A percentile compares a stretch with the other conserved stretches of the same genome.
These are phyloP conservation scores for Rusavskia elegans DNA, from an alignment of 495 filamentous ascomycete genomes.

Conservation along the genomic window DNA sequence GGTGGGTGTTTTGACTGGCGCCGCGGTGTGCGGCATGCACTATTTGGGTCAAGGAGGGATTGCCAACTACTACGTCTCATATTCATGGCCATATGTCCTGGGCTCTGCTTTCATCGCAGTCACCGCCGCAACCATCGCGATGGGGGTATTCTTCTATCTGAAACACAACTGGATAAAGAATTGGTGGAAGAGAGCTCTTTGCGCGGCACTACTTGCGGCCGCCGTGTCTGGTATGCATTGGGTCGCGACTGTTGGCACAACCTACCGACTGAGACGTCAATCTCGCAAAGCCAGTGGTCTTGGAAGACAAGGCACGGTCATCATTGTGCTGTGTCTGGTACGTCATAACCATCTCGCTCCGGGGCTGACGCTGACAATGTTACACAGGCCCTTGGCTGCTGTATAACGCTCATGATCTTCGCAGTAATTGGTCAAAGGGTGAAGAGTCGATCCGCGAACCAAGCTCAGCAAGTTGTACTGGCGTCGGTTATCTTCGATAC, in stretches of 20 bases:
- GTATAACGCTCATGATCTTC: slow-evolving; percentile 37
- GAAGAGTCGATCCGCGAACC: slow-evolving; percentile 37
- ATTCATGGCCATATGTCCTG: slow-evolving; percentile 39
- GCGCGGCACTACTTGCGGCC: slow-evolving; percentile 48
- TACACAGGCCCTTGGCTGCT: slow-evolving; percentile 41
- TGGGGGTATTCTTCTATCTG: slow-evolving; percentile 64
- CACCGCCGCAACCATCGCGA: slow-evolving; percentile 46
- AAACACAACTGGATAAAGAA: slow-evolving; percentile 61
- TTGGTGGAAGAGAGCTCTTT: slow-evolving; percentile 56
- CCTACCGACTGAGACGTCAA: slow-evolving; percentile 29
- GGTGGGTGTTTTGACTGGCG: slow-evolving; percentile 52
- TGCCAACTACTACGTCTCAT: slow-evolving; percentile 52
- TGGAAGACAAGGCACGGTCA: slow-evolving; percentile 41
- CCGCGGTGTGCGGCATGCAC: slow-evolving; percentile 75
- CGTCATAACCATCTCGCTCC: slow-evolving; percentile 6
- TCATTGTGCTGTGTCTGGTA: slow-evolving; percentile 51
- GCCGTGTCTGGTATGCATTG: slow-evolving; percentile 84
- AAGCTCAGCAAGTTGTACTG: slow-evolving; percentile 65
- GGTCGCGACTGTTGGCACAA: slow-evolving; percentile 58
- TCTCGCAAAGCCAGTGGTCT: slow-evolving; percentile 18
- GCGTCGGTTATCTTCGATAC: slow-evolving; percentile 63
- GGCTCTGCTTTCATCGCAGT: slow-evolving; percentile 59
- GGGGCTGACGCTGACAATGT: neutral
- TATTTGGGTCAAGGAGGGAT: slow-evolving; percentile 77
- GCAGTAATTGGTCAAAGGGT: slow-evolving; percentile 40